These are phyloP conservation scores for Persicaria maculosa DNA, from an alignment of 148 eudicot genomes.

Conservation along the genomic window DNA sequence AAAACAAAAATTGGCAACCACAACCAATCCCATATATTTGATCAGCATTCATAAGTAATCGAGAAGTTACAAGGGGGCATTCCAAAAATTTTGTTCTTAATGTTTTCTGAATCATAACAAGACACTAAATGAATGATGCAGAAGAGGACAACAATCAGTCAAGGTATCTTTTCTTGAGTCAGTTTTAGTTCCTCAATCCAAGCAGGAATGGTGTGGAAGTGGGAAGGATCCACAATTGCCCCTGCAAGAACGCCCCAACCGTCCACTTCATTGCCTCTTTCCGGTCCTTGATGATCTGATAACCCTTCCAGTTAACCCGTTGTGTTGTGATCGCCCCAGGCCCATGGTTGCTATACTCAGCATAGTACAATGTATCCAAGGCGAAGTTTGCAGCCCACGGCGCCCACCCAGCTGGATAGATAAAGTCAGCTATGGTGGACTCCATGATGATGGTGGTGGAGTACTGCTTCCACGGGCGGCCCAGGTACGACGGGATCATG, in stretches of 20 bases:
- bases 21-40: background rate
- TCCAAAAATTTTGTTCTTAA: background rate
- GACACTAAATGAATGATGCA: too few species aligned
- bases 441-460: conserved; percentile 60
- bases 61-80: background rate
- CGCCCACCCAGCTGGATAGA: conserved; percentile 61
- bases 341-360: conserved; percentile 49
- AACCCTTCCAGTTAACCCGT: conserved; percentile 56
- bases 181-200: conserved; percentile 21
- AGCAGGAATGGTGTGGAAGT: conserved; percentile 27
- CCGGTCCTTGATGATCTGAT: conserved; percentile 24
- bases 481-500: conserved; percentile 37
- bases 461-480: conserved; percentile 67
- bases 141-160: too few species aligned
- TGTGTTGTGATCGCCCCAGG: conserved; percentile 37
- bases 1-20: background rate
- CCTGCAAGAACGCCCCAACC: conserved; percentile 35
- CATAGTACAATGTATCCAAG: conserved; percentile 34
- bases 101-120: too few species aligned
- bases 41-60: background rate
- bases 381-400: conserved; percentile 39
- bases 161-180: background rate
- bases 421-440: conserved; percentile 36
- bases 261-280: conserved; percentile 40
- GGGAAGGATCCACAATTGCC: conserved; percentile 30